phyloP scores from a whole-genome alignment of 768 basidiomycete species.

The Ramaria sp. region DNA sequence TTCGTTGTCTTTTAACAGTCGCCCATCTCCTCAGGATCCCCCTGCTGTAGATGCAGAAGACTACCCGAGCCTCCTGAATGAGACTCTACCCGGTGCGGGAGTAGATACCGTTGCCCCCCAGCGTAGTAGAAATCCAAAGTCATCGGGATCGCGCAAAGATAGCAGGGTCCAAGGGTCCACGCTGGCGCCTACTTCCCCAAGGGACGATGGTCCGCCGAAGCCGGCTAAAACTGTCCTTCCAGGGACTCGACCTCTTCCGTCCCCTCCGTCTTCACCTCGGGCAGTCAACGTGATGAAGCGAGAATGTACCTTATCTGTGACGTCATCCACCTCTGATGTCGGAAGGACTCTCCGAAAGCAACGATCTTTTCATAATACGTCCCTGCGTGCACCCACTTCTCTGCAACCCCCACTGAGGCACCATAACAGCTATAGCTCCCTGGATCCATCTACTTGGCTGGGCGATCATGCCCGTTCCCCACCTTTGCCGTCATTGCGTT shows the following conservation, averaged over 20 bases:
- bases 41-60: background rate
- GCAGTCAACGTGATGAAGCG: background rate
- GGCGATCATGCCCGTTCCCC: background rate
- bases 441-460: background rate
- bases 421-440: background rate
- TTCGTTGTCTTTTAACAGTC: background rate
- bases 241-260: background rate
- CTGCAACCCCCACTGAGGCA: background rate
- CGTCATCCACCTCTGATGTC: background rate
- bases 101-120: background rate
- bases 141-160: background rate
- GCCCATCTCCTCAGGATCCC: background rate
- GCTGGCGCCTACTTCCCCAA: background rate
- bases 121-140: background rate
- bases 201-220: background rate
- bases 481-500: background rate
- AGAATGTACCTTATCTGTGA: background rate
- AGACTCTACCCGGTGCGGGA: background rate
- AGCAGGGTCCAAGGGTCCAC: background rate
- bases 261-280: background rate
- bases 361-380: constrained; percentile 7
- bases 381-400: background rate
- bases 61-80: background rate
- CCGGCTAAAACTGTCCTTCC: background rate
- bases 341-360: background rate